A percentile compares a stretch with the other conserved stretches of the same genome.
Evolutionary conservation across 257 asterid species (phyloP).

Genomic region (Lithospermum erythrorhizon): DNA sequence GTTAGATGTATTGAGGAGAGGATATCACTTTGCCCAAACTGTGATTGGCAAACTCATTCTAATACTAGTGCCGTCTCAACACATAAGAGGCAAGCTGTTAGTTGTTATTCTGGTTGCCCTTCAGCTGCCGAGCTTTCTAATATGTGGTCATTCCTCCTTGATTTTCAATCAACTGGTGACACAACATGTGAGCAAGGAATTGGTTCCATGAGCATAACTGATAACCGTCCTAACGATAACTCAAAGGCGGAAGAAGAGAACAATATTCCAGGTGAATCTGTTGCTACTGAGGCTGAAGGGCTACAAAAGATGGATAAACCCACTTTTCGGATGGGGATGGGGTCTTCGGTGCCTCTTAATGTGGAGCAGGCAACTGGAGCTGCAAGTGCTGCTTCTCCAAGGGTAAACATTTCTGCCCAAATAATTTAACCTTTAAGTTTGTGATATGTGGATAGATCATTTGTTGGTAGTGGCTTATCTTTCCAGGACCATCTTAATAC

Average conservation of each 20-base stretch:
- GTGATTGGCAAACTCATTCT: slow-evolving; percentile 68
- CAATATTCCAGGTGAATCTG: slow-evolving; percentile 19
- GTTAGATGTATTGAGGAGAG: slow-evolving; percentile 61
- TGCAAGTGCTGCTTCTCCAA: slow-evolving; percentile 29
- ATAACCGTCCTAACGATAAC: slow-evolving; percentile 18
- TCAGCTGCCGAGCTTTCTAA: slow-evolving; percentile 67
- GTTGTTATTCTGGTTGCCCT: slow-evolving; percentile 79
- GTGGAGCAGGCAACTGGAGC: slow-evolving; percentile 28
- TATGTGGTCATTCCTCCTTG: slow-evolving; percentile 59
- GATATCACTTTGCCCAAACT: slow-evolving; percentile 61
- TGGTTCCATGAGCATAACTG: slow-evolving; percentile 43
- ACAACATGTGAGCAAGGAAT: slow-evolving; percentile 46
- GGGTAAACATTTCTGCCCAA: slow-evolving; percentile 25
- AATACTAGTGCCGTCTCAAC: slow-evolving; percentile 29
- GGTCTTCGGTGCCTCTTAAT: slow-evolving; percentile 20
- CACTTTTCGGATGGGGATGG: slow-evolving; percentile 33
- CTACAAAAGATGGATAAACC: slow-evolving; percentile 24
- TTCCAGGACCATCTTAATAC: neutral
- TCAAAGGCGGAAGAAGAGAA: slow-evolving; percentile 23
- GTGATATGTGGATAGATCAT: neutral
- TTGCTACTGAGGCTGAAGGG: slow-evolving; percentile 16
- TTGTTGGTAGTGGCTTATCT: too few relatives aligned
- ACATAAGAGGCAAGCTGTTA: slow-evolving; percentile 54
- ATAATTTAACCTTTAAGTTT: neutral
- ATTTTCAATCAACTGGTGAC: slow-evolving; percentile 34